Evolutionary conservation across 2,329 filamentous ascomycete species (phyloP), one percentile per base, ranked within the genome.

Genomic region (Xylariaceae sp.): DNA sequence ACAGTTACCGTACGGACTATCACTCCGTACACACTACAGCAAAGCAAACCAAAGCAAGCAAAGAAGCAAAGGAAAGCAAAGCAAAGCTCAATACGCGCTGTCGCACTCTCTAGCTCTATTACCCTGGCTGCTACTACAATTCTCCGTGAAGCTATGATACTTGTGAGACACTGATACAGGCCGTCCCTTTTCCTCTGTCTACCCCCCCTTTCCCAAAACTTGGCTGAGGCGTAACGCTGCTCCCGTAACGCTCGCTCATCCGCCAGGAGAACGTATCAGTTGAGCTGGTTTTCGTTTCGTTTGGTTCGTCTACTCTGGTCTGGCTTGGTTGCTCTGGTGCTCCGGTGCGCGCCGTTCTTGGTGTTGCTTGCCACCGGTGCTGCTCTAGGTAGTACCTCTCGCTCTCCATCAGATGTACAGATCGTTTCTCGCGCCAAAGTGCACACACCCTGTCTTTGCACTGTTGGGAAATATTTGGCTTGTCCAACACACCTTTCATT

Each of bases 401-500:
- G 37, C 57, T 64, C 58, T 64, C 59, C 63, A 66, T 66, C 61
- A 62, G 60, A 66, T 67, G 65, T 66, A 66, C 65, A 66, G 64
- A 59, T 64, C 62, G 65, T 60, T 58, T 59, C 61, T 63, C 62
- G 62, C 61, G 23, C 23, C 64, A 62, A 64, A 66, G 68, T 68
- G 68, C 68, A 30, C 37, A 68, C 66, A 62, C 67, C 67, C 65
- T 66, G 65, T 65, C 62, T 59, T 59, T 65, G 65, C 66, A 62
- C 66, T 66, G 64, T 64, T 66, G 56, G 59, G 58, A 6, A 6
- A 62, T 61, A 53, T 59, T 56, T 58, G 55, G 62, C 64, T 69
- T 70, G 70, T 71, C 66, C 67, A 71, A 72, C 70, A 70, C 71
- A 72, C 71, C 68, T 23, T 35, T 69, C 42, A n/a, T 68, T 64